Conservation (phyloP, 768 basidiomycete species). For the Leccinum truebloodii region DNA sequence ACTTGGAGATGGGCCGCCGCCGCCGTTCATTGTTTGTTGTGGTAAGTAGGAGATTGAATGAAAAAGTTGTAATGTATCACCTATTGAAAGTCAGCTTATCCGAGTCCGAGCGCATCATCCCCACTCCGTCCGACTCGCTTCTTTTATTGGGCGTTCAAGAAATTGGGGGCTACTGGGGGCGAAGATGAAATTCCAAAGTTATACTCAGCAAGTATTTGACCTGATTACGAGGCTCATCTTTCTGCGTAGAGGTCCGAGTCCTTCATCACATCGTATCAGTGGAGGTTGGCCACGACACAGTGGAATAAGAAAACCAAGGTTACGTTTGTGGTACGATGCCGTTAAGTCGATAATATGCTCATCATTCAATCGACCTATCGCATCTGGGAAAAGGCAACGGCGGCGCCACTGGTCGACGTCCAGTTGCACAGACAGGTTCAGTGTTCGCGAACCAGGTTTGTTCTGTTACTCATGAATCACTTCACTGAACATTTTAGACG, state of each 20-base stretch:
- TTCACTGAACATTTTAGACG: background rate
- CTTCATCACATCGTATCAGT: too few relatives aligned
- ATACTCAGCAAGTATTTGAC: background rate
- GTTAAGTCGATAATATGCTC: too few relatives aligned
- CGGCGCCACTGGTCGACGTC: background rate
- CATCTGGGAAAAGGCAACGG: background rate
- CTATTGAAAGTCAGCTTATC: background rate
- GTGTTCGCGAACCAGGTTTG: background rate
- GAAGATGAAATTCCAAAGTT: background rate
- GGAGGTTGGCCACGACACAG: too few relatives aligned
- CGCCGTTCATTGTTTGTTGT: too few relatives aligned
- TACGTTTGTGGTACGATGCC: too few relatives aligned
- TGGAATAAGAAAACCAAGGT: too few relatives aligned
- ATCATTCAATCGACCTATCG: background rate
- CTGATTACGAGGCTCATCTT: background rate
- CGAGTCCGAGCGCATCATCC: background rate
- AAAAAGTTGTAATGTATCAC: too few relatives aligned
- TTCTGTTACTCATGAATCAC: background rate
- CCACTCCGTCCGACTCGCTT: background rate
- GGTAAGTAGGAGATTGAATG: too few relatives aligned
- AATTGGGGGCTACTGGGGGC: background rate
- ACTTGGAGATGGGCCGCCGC: background rate
- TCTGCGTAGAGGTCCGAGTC: background rate
- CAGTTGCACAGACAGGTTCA: background rate
- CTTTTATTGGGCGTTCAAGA: background rate